A percentile compares a stretch with the other conserved stretches of the same genome.
phyloP scores from a whole-genome alignment of 306 rosid species.

The Inga leiocalycina region DNA sequence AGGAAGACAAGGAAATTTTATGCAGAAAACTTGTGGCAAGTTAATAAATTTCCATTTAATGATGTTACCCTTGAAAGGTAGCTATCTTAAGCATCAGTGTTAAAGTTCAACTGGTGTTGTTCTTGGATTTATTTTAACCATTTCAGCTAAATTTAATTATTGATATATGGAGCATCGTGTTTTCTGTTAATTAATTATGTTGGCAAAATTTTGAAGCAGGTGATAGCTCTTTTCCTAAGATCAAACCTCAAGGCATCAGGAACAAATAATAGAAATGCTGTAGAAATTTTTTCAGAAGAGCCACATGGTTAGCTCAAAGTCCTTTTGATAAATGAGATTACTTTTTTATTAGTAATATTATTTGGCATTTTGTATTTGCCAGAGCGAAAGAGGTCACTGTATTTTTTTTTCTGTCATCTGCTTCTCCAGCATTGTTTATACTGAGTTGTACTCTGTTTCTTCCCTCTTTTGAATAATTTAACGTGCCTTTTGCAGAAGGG shows the following conservation, averaged over 20 bases:
- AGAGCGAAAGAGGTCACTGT: slow-evolving; percentile 6
- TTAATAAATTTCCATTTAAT: slow-evolving; percentile 6
- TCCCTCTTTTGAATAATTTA: slow-evolving; percentile 11
- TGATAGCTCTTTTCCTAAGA: slow-evolving; percentile 79
- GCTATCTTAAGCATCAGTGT: background rate
- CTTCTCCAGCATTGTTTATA: slow-evolving; percentile 4
- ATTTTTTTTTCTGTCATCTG: background rate
- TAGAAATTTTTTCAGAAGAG: slow-evolving; percentile 38
- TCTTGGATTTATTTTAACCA: background rate
- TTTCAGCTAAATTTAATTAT: background rate
- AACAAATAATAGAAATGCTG: slow-evolving; percentile 42
- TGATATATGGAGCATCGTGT: slow-evolving; percentile 21
- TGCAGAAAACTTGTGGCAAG: background rate
- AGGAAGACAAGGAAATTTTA: background rate
- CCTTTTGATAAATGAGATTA: slow-evolving; percentile 5
- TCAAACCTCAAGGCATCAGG: slow-evolving; percentile 71
- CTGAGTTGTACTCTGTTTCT: slow-evolving; percentile 2
- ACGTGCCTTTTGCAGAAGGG: slow-evolving; percentile 51
- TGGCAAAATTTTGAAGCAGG: slow-evolving; percentile 54
- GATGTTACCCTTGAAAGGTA: background rate
- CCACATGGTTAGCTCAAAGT: slow-evolving; percentile 56
- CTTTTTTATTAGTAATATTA: background rate
- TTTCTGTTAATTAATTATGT: slow-evolving; percentile 22
- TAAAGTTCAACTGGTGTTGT: slow-evolving; percentile 19
- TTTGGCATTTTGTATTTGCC: slow-evolving; percentile 11